Base-by-base conservation (phyloP, 805 yeast genomes). In the Metschnikowia reukaufii region DNA sequence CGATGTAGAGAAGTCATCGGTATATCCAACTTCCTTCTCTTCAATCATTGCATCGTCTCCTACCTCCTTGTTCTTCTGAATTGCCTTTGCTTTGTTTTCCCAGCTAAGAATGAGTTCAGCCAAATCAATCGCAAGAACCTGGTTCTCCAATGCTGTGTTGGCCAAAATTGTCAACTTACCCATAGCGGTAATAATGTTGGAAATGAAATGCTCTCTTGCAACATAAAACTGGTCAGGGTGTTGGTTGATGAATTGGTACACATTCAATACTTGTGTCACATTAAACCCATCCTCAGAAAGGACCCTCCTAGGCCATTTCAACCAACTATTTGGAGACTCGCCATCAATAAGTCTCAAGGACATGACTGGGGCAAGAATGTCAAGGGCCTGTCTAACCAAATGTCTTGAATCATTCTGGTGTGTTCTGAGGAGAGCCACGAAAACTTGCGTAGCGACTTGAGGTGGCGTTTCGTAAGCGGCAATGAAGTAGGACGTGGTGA, bases 281-380 rank as follows among this genome's bases (percentile, higher is more conserved):
- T 82, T 89, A 61, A 84, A 86, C 0, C 94, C 92, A 59, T 90
- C 96, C 61, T 95, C 98, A 2, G 91, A 83, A 12, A 94, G 73
- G 1, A 92, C 94, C 43, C 97, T 77, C 54, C 97, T 82, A 0
- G 97, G 96, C 91, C 96, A 90, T 55, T 88, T 91, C 42, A 94
- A 78, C 98, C 98, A 94, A 44, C 73, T 74, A 49, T 76, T 70
- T 6, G 82, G 77, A 5, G 79, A 72, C 0, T 82, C 88, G 6
- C 69, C 70, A 18, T 73, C 72, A 1, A 72, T 72, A 66, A 86
- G 78, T 43, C 95, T 73, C 45, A 76, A 75, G 1, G 87, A 82
- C 74, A 92, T 76, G 0, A 86, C 94, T 0, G 97, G 96, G 0
- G 97, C 97, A 16, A 94, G 70, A 4, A 87, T 70, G 58, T 91